Percentiles rank a stretch among this genome's conserved stretches.
Conservation (phyloP, 2,329 filamentous ascomycete species). For the Colletotrichum costaricense region DNA sequence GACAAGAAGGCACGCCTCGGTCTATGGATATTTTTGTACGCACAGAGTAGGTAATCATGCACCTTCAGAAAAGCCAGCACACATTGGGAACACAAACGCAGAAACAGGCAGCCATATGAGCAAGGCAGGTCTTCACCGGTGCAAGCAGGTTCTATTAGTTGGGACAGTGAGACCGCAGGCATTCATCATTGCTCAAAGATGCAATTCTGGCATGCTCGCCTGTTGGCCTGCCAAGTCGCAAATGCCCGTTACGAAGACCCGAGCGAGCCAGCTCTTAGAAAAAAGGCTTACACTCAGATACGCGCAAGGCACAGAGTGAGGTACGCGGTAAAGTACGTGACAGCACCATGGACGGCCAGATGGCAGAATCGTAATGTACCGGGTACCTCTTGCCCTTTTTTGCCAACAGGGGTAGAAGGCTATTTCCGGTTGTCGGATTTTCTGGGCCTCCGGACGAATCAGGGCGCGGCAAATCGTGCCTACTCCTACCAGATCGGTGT, state of each 20-base stretch:
- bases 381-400: constrained; percentile 9
- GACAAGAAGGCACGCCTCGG: constrained; percentile 12
- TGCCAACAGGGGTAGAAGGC: constrained; percentile 16
- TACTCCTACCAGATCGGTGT: constrained; percentile 43
- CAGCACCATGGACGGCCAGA: constrained; percentile 7
- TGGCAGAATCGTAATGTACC: constrained; percentile 17
- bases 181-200: not conserved
- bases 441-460: constrained; percentile 44
- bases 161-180: not conserved
- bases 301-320: not conserved
- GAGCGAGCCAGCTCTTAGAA: constrained; percentile 11
- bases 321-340: not conserved
- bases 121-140: not conserved
- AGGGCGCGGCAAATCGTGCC: constrained; percentile 24
- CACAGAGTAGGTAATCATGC: constrained; percentile 7
- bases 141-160: not conserved
- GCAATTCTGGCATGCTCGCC: constrained; percentile 25
- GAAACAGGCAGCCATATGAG: not conserved
- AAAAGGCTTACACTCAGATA: constrained; percentile 27
- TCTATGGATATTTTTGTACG: not conserved
- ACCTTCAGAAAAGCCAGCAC: not conserved
- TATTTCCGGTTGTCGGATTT: constrained; percentile 43
- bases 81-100: not conserved
- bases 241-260: constrained; percentile 26
- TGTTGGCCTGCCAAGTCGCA: constrained; percentile 34